These are phyloP conservation scores for Talaromyces sp. DNA, from an alignment of 2,329 filamentous ascomycete species.

Conservation along the genomic window DNA sequence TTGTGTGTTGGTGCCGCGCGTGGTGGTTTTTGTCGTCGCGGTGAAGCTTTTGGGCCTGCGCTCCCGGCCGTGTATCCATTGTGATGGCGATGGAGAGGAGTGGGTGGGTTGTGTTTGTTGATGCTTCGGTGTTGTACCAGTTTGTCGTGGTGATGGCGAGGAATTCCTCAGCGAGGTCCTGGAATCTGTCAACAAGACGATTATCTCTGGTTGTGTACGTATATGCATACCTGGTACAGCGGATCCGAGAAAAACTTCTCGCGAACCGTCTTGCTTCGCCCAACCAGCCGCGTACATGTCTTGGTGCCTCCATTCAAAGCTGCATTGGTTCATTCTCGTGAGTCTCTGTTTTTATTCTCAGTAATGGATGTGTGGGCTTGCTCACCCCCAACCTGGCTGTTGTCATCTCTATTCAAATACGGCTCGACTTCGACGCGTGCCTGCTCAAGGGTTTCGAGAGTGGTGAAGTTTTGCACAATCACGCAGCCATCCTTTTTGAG, in stretches of 20 bases:
- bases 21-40: slow-evolving; percentile 39
- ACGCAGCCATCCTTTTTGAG: slow-evolving; percentile 31
- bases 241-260: slow-evolving; percentile 32
- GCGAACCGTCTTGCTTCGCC: slow-evolving; percentile 30
- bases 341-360: no score
- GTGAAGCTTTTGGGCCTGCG: slow-evolving; percentile 29
- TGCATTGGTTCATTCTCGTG: background rate
- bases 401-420: slow-evolving; percentile 21
- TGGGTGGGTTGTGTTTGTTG: slow-evolving; percentile 28
- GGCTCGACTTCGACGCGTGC: slow-evolving; percentile 24
- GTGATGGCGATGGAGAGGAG: slow-evolving; percentile 35
- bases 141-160: slow-evolving; percentile 29
- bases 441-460: slow-evolving; percentile 19
- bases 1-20: slow-evolving; percentile 24
- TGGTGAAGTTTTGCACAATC: slow-evolving; percentile 28
- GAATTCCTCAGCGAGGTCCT: slow-evolving; percentile 30
- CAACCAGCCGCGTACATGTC: slow-evolving; percentile 30
- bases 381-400: slow-evolving; percentile 20
- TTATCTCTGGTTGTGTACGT: background rate
- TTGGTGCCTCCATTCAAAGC: slow-evolving; percentile 30
- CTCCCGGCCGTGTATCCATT: slow-evolving; percentile 30
- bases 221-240: slow-evolving; percentile 22
- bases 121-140: slow-evolving; percentile 27
- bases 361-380: background rate
- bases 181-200: background rate